Evolutionary conservation across 2,329 filamentous ascomycete species (phyloP), one percentile per base, ranked within the genome.

Genomic region (Podosphaera leucotricha): DNA sequence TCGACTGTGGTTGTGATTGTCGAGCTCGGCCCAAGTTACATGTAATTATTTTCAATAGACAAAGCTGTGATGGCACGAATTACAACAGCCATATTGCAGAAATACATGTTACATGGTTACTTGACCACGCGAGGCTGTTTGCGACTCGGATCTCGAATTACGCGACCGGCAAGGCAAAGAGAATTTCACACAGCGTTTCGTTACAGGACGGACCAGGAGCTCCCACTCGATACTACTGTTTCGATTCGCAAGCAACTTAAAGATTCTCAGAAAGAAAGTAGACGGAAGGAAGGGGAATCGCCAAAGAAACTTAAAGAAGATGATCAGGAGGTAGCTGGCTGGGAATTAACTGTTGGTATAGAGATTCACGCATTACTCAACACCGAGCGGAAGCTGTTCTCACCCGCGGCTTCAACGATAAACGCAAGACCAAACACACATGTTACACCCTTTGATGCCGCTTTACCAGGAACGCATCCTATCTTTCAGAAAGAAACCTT

Each of bases 331-430:
- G 68, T 49, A 56, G 30, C 13, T 30, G 42, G 55, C n/a, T 98
- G 90, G 90, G 83, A 94, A 60, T 66, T 95, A 55, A 94, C 87
- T 0, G 84, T 95, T 22, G 90, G 90, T 48, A 86, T 98, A 52
- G 90, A 98, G 64, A 90, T 98, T 50, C 90, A 98, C 59, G 90
- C 90, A 18, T 87, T 95, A 62, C 68, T 98, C 55, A 93, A 95
- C 61, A 90, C 86, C 0, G 68, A 72, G 3, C 69, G 71, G 55
- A 98, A 98, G 62, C 72, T 98, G 45, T 98, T 98, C 64, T 95
- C 90, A 1, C 60, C 70, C 33, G 78, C 78, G 10, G 60, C 65
- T 11, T 76, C 75, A 0, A 73, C 72, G 1, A 70, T 74, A 55
- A 74, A 75, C 54, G 74, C 78, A 44, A 60, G 66, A 2, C 81